These are phyloP conservation scores for Murraya paniculata DNA, from an alignment of 345 rosid species.

Conservation along the genomic window DNA sequence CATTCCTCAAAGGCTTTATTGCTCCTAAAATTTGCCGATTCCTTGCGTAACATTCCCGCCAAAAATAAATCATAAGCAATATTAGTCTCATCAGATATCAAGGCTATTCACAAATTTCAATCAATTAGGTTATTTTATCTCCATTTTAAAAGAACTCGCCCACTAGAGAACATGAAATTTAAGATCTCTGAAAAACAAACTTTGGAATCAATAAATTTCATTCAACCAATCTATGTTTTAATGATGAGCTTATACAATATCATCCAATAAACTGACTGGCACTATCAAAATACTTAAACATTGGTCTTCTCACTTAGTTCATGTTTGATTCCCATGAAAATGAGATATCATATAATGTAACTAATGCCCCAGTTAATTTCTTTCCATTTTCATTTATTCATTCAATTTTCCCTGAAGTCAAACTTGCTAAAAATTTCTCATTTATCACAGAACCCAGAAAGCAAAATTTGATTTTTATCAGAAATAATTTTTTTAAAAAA, in stretches of 20 bases:
- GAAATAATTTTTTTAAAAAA: neutral
- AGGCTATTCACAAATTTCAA: neutral
- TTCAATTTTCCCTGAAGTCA: neutral
- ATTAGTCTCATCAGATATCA: neutral
- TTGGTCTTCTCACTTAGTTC: too few relatives aligned
- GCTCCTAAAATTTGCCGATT: constrained; percentile 30
- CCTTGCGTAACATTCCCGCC: constrained; percentile 30
- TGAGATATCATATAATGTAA: too few relatives aligned
- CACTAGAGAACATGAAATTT: neutral
- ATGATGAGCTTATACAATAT: neutral
- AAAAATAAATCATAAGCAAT: constrained; percentile 5
- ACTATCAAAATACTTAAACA: neutral
- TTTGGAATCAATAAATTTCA: neutral
- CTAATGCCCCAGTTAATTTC: too few relatives aligned
- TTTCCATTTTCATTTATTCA: neutral
- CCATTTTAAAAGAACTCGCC: neutral
- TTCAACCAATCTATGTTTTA: neutral
- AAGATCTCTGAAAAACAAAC: neutral
- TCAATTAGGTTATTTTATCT: neutral
- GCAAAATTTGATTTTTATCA: neutral
- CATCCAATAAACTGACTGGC: neutral
- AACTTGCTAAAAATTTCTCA: neutral
- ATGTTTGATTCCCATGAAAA: too few relatives aligned
- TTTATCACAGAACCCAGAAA: neutral
- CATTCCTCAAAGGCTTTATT: constrained; percentile 49